A percentile compares a stretch with the other conserved stretches of the same genome.
Evolutionary conservation across 352 stramenopile genomes (phyloP).

Genomic region (Pythium phragmiticola): DNA sequence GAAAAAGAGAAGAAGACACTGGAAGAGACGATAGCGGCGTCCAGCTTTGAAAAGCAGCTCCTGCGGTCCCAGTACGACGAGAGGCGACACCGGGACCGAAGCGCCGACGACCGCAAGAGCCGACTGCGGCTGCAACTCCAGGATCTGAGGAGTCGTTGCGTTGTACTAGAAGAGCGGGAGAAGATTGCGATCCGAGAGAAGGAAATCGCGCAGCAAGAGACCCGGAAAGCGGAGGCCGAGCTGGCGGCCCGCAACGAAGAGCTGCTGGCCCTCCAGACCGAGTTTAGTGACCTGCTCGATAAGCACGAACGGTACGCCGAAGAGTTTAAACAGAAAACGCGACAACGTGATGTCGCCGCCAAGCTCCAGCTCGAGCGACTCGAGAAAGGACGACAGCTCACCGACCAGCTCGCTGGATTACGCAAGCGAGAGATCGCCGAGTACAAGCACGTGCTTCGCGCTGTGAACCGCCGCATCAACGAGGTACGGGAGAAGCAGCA

Average conservation of each 20-base stretch:
- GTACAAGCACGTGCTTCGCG: conserved; percentile 66
- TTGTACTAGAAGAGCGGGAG: conserved; percentile 49
- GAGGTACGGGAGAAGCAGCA: conserved; percentile 41
- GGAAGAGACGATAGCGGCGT: conserved; percentile 37
- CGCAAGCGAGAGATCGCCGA: conserved; percentile 48
- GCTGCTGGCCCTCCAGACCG: conserved; percentile 51
- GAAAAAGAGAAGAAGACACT: conserved; percentile 41
- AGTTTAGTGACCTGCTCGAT: conserved; percentile 66
- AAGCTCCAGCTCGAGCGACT: conserved; percentile 40
- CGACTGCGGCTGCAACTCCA: conserved; percentile 41
- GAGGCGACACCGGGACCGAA: conserved; percentile 38
- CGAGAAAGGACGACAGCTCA: conserved; percentile 37
- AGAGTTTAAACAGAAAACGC: conserved; percentile 42
- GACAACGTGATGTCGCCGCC: conserved; percentile 39
- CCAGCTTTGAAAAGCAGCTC: conserved; percentile 32
- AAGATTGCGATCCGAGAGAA: conserved; percentile 43
- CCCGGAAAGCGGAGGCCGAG: conserved; percentile 35
- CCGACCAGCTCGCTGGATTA: conserved; percentile 52
- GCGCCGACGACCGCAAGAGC: conserved; percentile 36
- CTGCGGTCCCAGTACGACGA: conserved; percentile 38
- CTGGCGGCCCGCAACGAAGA: conserved; percentile 46
- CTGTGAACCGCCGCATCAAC: conserved; percentile 59
- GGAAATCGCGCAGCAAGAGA: conserved; percentile 34
- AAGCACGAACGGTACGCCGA: conserved; percentile 39
- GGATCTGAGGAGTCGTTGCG: conserved; percentile 38